Evolutionary conservation across 108 stramenopile genomes (phyloP).

Genomic region (Cyclotella atomus): DNA sequence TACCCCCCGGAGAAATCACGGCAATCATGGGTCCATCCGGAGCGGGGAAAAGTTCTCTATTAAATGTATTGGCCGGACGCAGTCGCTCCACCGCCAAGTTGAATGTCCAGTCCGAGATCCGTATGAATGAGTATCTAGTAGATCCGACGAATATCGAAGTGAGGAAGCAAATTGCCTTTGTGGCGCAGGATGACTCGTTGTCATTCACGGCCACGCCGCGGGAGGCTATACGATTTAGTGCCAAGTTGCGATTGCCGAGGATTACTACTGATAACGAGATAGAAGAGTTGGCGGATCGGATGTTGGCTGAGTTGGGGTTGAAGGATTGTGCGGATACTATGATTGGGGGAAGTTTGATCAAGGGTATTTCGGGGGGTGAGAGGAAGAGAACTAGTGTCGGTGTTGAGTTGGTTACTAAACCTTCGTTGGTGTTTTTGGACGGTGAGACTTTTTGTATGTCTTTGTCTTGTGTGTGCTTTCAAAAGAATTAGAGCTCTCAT

Average conservation of each 20-base stretch:
- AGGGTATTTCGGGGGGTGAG: slow-evolving; percentile 82
- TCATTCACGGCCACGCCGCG: slow-evolving; percentile 82
- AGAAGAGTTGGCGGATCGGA: slow-evolving; percentile 63
- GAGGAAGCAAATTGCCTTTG: slow-evolving; percentile 84
- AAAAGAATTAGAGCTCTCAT: neutral
- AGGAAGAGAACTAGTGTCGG: slow-evolving; percentile 76
- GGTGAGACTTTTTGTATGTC: slow-evolving; percentile 27
- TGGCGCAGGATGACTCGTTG: slow-evolving; percentile 85
- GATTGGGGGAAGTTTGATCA: slow-evolving; percentile 71
- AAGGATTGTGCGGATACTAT: slow-evolving; percentile 70
- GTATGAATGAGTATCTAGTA: slow-evolving; percentile 67
- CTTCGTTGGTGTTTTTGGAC: slow-evolving; percentile 72
- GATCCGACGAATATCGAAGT: slow-evolving; percentile 70
- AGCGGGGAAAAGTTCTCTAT: slow-evolving; percentile 81
- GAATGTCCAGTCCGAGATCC: slow-evolving; percentile 59
- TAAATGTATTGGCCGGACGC: slow-evolving; percentile 84
- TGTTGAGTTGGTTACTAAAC: slow-evolving; percentile 77
- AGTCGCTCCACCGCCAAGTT: slow-evolving; percentile 38
- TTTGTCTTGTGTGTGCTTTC: neutral
- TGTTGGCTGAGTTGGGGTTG: slow-evolving; percentile 80
- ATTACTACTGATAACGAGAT: slow-evolving; percentile 62
- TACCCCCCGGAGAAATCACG: slow-evolving; percentile 63
- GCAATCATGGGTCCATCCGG: slow-evolving; percentile 83
- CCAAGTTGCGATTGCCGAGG: slow-evolving; percentile 73
- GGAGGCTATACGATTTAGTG: slow-evolving; percentile 87